Base-by-base conservation (phyloP, 2,329 filamentous ascomycete genomes). In the Aspergillus intermedius region DNA sequence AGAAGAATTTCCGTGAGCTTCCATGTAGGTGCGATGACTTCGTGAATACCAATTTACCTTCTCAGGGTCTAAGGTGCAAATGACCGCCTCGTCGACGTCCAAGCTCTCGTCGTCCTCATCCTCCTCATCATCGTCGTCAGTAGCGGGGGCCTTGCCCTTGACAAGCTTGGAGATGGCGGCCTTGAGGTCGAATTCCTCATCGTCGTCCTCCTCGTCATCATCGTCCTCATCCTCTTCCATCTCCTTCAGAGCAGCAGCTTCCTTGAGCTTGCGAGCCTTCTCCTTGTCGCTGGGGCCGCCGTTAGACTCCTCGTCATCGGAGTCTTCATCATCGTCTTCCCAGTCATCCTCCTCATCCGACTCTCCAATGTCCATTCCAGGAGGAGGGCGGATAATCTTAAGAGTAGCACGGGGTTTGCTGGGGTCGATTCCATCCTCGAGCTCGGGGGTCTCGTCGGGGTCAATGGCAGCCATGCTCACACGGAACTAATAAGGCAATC, bases 391-490 rank as follows among this genome's bases (percentile, higher is more conserved):
- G 68, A 97, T 80, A 59, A 98, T 79, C 76, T 93, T 95, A 63
- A 98, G 77, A 45, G 93, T 98, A 47, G 93, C 87, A 60, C 91
- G 87, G 60, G 84, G 80, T 49, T 74, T 70, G 60, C 80, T 80
- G 51, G 80, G 71, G 63, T 84, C 82, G 60, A 77, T 79, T 46
- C 80, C 78, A 49, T 78, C 77, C 58, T 84, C 83, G 50, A 77
- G 77, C 69, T 88, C 80, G 32, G 84, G 79, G 60, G 82, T 78
- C 61, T 87, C 87, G 63, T 82, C 89, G 50, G 93, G 93, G 69
- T 98, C 91, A 69, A 98, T 86, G 57, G 93, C 93, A 63, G 94
- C 93, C 93, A 98, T 98, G 64, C 91, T 97, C 66, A 98, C 89
- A 69, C 89, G 89, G 76, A 96, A 94, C 91, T 95, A 63, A 13